Evolutionary conservation across 345 rosid species (phyloP).

Genomic region (Hibiscus tridactylites): DNA sequence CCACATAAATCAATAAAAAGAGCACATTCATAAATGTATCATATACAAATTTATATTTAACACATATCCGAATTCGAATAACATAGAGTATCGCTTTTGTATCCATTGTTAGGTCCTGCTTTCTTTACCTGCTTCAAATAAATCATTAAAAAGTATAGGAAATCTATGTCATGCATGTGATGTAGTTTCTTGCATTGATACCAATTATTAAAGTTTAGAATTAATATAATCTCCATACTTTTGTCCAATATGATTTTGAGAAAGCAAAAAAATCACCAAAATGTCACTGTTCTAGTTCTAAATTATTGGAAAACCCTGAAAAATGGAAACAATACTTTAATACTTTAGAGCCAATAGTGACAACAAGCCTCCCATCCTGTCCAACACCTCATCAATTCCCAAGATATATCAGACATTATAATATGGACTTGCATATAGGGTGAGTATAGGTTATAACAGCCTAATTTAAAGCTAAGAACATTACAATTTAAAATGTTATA

Average conservation of each 20-base stretch:
- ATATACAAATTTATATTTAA: neutral
- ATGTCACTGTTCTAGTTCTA: neutral
- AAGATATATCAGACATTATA: neutral
- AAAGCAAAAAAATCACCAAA: neutral
- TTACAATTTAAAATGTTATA: too few species aligned
- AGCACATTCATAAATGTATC: neutral
- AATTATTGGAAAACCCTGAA: neutral
- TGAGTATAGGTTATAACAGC: too few species aligned
- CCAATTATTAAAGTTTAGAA: constrained; percentile 1
- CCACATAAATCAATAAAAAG: neutral
- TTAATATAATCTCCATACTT: neutral
- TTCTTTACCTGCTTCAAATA: neutral
- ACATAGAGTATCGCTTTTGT: neutral
- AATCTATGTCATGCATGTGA: constrained; percentile 2
- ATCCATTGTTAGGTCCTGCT: neutral
- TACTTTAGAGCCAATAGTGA: constrained; percentile 1
- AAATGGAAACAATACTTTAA: neutral
- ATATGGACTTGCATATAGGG: neutral
- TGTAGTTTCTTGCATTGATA: neutral
- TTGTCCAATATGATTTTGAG: neutral
- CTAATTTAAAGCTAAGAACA: too few species aligned
- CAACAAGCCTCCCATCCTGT: neutral
- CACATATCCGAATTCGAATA: neutral
- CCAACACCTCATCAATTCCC: neutral
- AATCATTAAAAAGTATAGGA: neutral